Evolutionary conservation across 805 yeast genomes (phyloP).

Genomic region (Saturnispora galanensis): DNA sequence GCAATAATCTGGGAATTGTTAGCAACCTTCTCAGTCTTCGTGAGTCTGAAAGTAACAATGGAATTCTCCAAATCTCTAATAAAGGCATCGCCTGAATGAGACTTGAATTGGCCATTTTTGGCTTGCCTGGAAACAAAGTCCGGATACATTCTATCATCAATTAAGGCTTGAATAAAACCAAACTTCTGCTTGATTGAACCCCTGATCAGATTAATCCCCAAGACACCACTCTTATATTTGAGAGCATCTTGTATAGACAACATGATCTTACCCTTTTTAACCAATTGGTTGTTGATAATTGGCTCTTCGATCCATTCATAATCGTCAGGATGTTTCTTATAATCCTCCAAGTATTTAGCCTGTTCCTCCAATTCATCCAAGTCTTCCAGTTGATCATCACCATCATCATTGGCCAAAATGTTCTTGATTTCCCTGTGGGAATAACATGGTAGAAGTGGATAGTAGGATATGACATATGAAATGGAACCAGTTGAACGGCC

Average conservation of each 20-base stretch:
- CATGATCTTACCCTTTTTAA: slow-evolving; percentile 31
- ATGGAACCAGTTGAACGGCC: slow-evolving; percentile 35
- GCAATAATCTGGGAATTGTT: slow-evolving; percentile 39
- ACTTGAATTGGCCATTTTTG: slow-evolving; percentile 33
- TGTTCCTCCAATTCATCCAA: slow-evolving; percentile 36
- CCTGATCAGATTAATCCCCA: slow-evolving; percentile 41
- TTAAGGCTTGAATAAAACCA: slow-evolving; percentile 44
- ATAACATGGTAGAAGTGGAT: slow-evolving; percentile 56
- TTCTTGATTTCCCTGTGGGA: slow-evolving; percentile 46
- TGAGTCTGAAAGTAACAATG: slow-evolving; percentile 43
- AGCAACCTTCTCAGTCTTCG: slow-evolving; percentile 40
- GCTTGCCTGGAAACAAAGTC: slow-evolving; percentile 42
- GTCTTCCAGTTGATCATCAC: slow-evolving; percentile 30
- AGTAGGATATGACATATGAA: slow-evolving; percentile 47
- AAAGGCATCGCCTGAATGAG: slow-evolving; percentile 49
- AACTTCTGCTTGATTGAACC: slow-evolving; percentile 42
- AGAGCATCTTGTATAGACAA: slow-evolving; percentile 44
- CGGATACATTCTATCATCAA: slow-evolving; percentile 59
- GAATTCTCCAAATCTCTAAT: slow-evolving; percentile 65
- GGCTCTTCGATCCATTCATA: slow-evolving; percentile 56
- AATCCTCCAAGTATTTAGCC: slow-evolving; percentile 39
- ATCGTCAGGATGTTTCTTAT: slow-evolving; percentile 46
- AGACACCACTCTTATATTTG: slow-evolving; percentile 50
- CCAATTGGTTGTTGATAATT: slow-evolving; percentile 23
- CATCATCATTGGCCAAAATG: slow-evolving; percentile 32